Base-by-base conservation (phyloP, 805 yeast genomes). In the Ogataea trehalophila region DNA sequence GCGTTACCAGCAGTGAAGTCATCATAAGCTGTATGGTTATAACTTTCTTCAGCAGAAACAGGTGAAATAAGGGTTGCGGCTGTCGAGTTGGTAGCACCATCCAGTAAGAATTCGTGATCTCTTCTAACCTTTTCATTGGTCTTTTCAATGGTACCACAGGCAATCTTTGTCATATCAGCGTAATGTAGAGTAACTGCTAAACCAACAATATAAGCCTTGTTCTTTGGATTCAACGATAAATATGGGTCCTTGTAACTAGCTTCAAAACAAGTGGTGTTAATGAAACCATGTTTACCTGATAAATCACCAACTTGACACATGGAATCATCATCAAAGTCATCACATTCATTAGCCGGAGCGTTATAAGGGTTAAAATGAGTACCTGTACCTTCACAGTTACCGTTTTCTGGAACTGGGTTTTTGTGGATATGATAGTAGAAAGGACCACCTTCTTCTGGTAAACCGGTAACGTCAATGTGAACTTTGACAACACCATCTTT, bases 211-310 rank as follows among this genome's bases (percentile, higher is more conserved):
- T 74, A 79, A n/a, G 86, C 74, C 40, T 76, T 74, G 41, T 79
- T 72, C 42, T 66, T 63, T 35, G 77, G 76, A 57, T 81, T 74
- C 62, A 85, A 73, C 0, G 90, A 81, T 45, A 85, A 63, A 62
- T 75, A 85, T 6, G 83, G 84, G 59, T 85, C 91, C 49, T 72
- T 67, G 62, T 81, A 85, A 49, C 73, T 71, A 29, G 79, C 69
- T 63, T 82, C 84, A 63, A 78, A 82, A 61, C 88, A 83, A 13
- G 87, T 83, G 18, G 87, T 74, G 60, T 83, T 75, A 58, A 85
- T 81, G 67, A 69, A 75, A 13, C 92, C 92, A 65, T 85, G 90
- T 62, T 84, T 85, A 39, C 92, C 92, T 34, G 87, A 77, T 56
- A 85, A 76, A 60, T 85, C 91, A 48, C 92, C 92, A 38, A 84